Evolutionary conservation across 108 stramenopile species (phyloP), one percentile per base, ranked within the genome.

Genomic region (Nannochloropsis granulata): DNA sequence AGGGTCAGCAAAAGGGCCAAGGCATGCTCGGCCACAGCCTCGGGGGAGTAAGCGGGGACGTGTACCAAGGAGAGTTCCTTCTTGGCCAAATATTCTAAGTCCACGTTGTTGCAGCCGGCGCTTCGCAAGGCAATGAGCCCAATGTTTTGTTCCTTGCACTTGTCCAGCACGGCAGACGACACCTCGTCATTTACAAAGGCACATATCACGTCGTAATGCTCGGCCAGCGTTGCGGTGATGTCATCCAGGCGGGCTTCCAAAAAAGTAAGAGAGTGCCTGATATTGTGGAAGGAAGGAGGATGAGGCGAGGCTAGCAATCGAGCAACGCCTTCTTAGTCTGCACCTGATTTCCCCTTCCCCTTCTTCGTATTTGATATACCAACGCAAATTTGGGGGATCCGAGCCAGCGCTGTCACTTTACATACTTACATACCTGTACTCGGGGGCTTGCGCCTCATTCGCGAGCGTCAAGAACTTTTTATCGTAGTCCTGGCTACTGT

Each of bases 1-100:
- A 94, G 84, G 25, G 90, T 82, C 94, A 93, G 92, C 84, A 93
- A 90, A 25, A 94, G 88, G 13, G 92, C 90, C 78, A 93, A 91
- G 11, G 92, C 92, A 81, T 92, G 91, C 87, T 94, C 94, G 23
- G 94, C 93, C 9, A 94, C 92, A 19, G 94, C 94, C 86, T 94
- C 92, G 16, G 94, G 93, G 78, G 86, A 90, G 85, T 94, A 94
- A n/a, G 93, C 93, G 24, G 94, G 94, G 25, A 94, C 94, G 44
- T 92, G 90, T 11, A 89, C 91, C 21, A 94, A 86, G 13, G 90
- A 88, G 13, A 94, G 24, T 12, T 91, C 92, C 81, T 86, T 91
- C 13, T 91, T 87, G 46, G 89, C 84, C 13, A 92, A 91, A 5
- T 91, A 91, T 79, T 91, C 92, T 19, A 92, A 86, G 83, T 94